Evolutionary conservation across 1,284 basidiomycete genomes (phyloP).

Genomic region (Sphaerobolus stellatus): DNA sequence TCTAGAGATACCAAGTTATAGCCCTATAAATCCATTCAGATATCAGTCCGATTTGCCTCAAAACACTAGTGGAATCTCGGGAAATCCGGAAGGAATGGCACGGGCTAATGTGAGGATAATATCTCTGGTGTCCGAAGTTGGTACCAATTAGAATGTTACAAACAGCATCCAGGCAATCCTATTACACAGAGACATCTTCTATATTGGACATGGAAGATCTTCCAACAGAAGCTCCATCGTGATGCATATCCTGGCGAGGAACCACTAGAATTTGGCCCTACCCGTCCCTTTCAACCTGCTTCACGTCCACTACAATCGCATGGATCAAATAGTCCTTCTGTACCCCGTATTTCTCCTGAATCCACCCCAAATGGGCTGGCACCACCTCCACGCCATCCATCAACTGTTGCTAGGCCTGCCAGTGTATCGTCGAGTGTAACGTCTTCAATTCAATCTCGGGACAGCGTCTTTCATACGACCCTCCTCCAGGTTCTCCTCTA

Average conservation of each 20-base stretch:
- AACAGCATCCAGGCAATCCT: too few relatives aligned
- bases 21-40: too few relatives aligned
- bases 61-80: too few relatives aligned
- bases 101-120: too few relatives aligned
- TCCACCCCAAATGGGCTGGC: not conserved
- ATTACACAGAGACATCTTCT: too few relatives aligned
- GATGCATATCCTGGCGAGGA: slow-evolving; percentile 54
- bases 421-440: not conserved
- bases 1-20: too few relatives aligned
- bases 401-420: not conserved
- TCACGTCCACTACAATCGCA: slow-evolving; percentile 28
- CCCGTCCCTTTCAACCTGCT: slow-evolving; percentile 56
- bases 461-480: not conserved
- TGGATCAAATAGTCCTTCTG: slow-evolving; percentile 12
- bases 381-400: slow-evolving; percentile 16
- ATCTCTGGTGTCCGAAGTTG: too few relatives aligned
- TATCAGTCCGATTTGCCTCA: too few relatives aligned
- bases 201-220: too few relatives aligned
- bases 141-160: too few relatives aligned
- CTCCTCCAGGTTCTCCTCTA: not conserved
- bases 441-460: slow-evolving; percentile 3
- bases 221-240: slow-evolving; percentile 59
- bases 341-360: slow-evolving; percentile 10
- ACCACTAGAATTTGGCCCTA: slow-evolving; percentile 60
- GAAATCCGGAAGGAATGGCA: too few relatives aligned